These are phyloP conservation scores for Marasmius fiardii DNA, from an alignment of 1,284 basidiomycete genomes.

Conservation along the genomic window DNA sequence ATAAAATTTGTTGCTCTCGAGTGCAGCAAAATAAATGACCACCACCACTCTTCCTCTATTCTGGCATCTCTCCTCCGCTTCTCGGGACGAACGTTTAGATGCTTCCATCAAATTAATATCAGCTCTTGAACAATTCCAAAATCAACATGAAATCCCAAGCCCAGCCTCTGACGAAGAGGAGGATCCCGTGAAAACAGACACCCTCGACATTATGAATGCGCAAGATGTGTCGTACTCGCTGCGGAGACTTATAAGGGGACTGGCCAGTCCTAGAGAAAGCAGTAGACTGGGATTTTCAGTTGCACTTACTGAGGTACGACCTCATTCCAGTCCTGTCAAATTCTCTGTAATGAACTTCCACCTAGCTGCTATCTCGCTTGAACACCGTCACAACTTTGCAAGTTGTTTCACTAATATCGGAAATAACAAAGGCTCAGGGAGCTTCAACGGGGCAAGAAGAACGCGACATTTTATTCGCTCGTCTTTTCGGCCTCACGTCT, in stretches of 20 bases:
- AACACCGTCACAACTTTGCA: conserved; percentile 77
- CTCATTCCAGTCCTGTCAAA: conserved; percentile 2
- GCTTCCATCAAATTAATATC: conserved; percentile 84
- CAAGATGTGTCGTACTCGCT: conserved; percentile 90
- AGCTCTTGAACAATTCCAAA: conserved; percentile 81
- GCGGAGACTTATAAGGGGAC: conserved; percentile 78
- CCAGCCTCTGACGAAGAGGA: conserved; percentile 47
- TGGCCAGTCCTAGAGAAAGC: conserved; percentile 91
- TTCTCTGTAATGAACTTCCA: conserved; percentile 3
- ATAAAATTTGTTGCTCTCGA: background rate
- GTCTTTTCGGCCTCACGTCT: conserved; percentile 85
- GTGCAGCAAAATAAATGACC: conserved; percentile 48
- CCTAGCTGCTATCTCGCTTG: conserved; percentile 78
- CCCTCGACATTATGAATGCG: conserved; percentile 67
- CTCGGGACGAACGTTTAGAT: conserved; percentile 76
- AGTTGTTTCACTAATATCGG: conserved; percentile 69
- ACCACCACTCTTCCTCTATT: conserved; percentile 86
- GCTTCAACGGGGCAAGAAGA: conserved; percentile 89
- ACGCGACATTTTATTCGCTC: conserved; percentile 89
- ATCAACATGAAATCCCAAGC: conserved; percentile 43
- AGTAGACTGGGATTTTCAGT: conserved; percentile 94
- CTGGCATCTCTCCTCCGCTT: conserved; percentile 89
- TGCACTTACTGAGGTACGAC: conserved; percentile 86
- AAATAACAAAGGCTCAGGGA: conserved; percentile 65
- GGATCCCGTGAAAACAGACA: conserved; percentile 51